phyloP scores from a whole-genome alignment of 2,329 filamentous ascomycete species.

The Calonectria ilicicola region DNA sequence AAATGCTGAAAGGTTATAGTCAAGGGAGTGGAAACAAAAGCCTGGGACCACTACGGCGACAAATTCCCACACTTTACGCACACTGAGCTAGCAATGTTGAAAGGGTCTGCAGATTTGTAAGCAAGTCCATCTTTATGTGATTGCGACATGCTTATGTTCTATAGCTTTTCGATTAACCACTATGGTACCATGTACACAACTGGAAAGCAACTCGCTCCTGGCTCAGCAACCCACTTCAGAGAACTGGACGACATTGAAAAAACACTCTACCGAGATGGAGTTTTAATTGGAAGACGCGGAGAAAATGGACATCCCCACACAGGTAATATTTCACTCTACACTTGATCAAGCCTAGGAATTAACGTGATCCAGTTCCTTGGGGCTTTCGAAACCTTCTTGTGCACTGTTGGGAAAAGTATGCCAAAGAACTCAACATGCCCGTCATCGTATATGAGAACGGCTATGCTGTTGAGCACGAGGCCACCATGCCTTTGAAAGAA shows the following conservation, averaged over 20 bases:
- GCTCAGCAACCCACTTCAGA: not conserved
- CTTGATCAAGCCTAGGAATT: not conserved
- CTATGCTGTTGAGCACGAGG: conserved; percentile 5
- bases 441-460: conserved; percentile 13
- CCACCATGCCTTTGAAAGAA: not conserved
- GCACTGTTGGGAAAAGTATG: conserved; percentile 9
- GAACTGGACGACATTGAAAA: conserved; percentile 8
- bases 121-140: not conserved
- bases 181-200: conserved; percentile 11
- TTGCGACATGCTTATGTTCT: not conserved
- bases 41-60: conserved; percentile 9
- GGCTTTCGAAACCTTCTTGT: not conserved
- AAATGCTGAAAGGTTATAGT: not conserved
- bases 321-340: not conserved
- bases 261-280: not conserved
- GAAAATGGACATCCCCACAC: conserved; percentile 13
- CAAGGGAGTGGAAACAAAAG: conserved; percentile 1
- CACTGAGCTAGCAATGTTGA: not conserved
- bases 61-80: not conserved
- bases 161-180: conserved; percentile 6
- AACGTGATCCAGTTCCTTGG: not conserved
- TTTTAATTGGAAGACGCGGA: not conserved
- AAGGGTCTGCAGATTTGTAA: conserved; percentile 10
- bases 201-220: not conserved
- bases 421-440: conserved; percentile 6